Percentiles rank a stretch among this genome's conserved stretches.
phyloP scores from a whole-genome alignment of 1,284 basidiomycete species.

The Calocybe gambosa region DNA sequence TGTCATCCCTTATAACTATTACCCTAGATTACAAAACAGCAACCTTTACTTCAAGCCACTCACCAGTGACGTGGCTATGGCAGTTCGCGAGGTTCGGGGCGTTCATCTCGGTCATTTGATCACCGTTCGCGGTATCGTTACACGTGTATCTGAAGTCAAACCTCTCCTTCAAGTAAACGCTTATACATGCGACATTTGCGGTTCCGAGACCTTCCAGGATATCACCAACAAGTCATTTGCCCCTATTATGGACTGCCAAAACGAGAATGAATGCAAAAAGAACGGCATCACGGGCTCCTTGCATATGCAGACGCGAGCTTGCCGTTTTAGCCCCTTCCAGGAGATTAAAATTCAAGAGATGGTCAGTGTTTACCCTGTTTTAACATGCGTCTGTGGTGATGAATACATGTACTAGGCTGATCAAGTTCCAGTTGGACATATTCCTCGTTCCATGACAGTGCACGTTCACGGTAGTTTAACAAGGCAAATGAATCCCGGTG shows the following conservation, averaged over 20 bases:
- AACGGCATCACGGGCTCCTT: conserved; percentile 89
- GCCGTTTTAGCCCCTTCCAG: conserved; percentile 97
- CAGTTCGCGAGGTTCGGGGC: conserved; percentile 89
- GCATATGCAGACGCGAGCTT: conserved; percentile 97
- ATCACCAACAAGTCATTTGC: conserved; percentile 91
- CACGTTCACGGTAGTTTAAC: conserved; percentile 91
- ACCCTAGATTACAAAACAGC: conserved; percentile 38
- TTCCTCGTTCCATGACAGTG: conserved; percentile 96
- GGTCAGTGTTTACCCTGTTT: conserved; percentile 41
- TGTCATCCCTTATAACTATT: background rate
- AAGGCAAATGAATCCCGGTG: conserved; percentile 90
- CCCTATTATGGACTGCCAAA: conserved; percentile 85
- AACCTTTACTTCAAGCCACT: conserved; percentile 93
- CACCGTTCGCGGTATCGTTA: conserved; percentile 96
- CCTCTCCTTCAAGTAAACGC: conserved; percentile 96
- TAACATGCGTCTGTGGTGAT: conserved; percentile 12
- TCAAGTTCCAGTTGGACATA: conserved; percentile 99
- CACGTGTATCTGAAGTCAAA: conserved; percentile 98
- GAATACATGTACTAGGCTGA: conserved; percentile 61
- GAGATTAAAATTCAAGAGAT: conserved; percentile 99
- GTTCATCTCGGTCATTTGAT: conserved; percentile 86
- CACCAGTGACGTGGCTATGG: conserved; percentile 66
- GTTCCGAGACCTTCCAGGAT: conserved; percentile 98
- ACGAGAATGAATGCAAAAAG: conserved; percentile 74
- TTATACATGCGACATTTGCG: conserved; percentile 98